Percentiles rank a stretch among this genome's conserved stretches.
Evolutionary conservation across 1,284 basidiomycete genomes (phyloP).

Genomic region (Trametes pubescens): DNA sequence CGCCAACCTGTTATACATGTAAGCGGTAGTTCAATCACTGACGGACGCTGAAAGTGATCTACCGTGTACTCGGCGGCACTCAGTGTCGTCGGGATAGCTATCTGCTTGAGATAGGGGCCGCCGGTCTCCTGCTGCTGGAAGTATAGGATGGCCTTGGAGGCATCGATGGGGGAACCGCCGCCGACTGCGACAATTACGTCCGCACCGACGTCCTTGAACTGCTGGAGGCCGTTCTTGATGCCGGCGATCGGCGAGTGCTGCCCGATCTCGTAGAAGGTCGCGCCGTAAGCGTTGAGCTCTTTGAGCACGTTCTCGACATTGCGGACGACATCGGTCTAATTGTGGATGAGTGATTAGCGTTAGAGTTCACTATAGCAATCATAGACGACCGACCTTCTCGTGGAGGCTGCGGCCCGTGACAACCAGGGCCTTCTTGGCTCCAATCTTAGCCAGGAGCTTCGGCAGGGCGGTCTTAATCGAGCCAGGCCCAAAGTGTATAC

Average conservation of each 20-base stretch:
- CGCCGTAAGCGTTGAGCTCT: conserved; percentile 63
- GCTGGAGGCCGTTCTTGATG: conserved; percentile 68
- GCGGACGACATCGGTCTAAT: conserved; percentile 70
- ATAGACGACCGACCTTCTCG: conserved; percentile 56
- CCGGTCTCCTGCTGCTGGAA: conserved; percentile 63
- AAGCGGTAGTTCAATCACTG: not conserved
- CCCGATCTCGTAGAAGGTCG: conserved; percentile 79
- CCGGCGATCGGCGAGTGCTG: conserved; percentile 79
- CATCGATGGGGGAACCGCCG: conserved; percentile 84
- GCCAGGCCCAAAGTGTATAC: conserved; percentile 75
- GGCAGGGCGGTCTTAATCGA: conserved; percentile 67
- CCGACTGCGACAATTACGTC: conserved; percentile 79
- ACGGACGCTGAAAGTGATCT: conserved; percentile 30
- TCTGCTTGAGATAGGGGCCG: conserved; percentile 56
- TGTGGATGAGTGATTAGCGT: not conserved
- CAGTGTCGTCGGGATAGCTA: conserved; percentile 84
- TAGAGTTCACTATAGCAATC: not conserved
- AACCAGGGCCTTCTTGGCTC: conserved; percentile 68
- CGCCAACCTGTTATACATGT: conserved; percentile 52
- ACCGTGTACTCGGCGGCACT: conserved; percentile 83
- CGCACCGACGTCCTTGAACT: conserved; percentile 62
- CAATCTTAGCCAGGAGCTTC: conserved; percentile 60
- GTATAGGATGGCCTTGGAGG: conserved; percentile 75
- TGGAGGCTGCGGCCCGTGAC: conserved; percentile 76
- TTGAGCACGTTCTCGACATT: conserved; percentile 65